Base-by-base conservation (phyloP, 768 basidiomycete species). In the Asterophora lycoperdoides region DNA sequence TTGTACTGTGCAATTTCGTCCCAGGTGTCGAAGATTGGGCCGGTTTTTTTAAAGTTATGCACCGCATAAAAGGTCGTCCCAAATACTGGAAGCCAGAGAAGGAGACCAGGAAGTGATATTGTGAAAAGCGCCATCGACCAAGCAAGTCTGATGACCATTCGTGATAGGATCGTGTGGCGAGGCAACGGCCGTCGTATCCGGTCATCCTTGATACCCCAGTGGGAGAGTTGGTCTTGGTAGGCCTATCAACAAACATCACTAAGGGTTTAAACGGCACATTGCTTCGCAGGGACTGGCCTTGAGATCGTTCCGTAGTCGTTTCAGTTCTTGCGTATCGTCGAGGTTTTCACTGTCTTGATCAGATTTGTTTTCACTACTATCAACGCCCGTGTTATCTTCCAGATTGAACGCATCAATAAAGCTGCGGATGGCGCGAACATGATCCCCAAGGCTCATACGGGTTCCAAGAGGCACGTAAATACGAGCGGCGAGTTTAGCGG, bases 1-100 rank as follows among this genome's bases (percentile, higher is more conserved):
- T 92, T 93, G 66, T 89, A 88, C 61, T 93, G 88, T 9, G 90
- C 88, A 54, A 93, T 89, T 63, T 93, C 90, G 58, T 93, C 91
- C 77, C 81, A 91, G 0, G 88, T 91, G 60, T 93, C 87, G 71
- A 85, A 87, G 32, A 87, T 76, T 1, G 89, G 89, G 0, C 90
- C 90, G 0, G 78, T 84, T 67, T 82, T 84, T 67, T 86, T 89
- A 73, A 88, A 88, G 54, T 83, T 81, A 57, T 76, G 78, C 17
- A 86, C 86, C 2, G 79, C 84, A 57, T 79, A 76, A 55, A 81
- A 79, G 1, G 89, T 86, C 15, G 83, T 81, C 44, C 69, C 54
- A 57, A 93, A 91, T 11, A 93, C 72, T 1, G 92, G 93, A 5
- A 80, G 49, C 93, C 93, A 93, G 35, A 93, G 75, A n/a, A 81